Evolutionary conservation across 257 asterid species (phyloP).

Genomic region (Osmanthus fragrans): DNA sequence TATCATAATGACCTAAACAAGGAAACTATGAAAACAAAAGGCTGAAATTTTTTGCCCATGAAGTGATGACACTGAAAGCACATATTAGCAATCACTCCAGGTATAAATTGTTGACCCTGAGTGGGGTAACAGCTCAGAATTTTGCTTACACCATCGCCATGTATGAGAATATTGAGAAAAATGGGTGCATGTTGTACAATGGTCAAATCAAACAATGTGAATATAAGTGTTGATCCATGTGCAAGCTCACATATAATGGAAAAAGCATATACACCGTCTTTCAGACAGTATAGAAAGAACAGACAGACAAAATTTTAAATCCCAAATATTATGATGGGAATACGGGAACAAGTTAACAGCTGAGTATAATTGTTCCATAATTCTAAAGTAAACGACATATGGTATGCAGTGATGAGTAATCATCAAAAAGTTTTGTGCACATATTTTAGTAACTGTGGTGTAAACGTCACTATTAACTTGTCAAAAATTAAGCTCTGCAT

Average conservation of each 20-base stretch:
- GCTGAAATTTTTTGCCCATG: neutral
- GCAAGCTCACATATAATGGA: neutral
- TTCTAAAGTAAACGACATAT: constrained; percentile 6
- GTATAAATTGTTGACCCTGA: neutral
- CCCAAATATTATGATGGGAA: neutral
- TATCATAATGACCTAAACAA: neutral
- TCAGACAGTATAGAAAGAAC: neutral
- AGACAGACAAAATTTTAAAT: neutral
- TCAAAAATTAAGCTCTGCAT: neutral
- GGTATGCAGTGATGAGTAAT: neutral
- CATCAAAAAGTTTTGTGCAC: neutral
- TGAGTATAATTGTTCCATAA: constrained; percentile 1
- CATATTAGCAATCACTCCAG: neutral
- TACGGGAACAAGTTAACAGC: neutral
- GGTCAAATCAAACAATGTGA: neutral
- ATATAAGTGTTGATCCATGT: neutral
- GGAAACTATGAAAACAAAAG: neutral
- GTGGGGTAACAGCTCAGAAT: neutral
- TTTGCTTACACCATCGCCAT: neutral
- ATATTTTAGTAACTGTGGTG: neutral
- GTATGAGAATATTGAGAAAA: neutral
- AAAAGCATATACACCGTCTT: neutral
- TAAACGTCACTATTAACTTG: neutral
- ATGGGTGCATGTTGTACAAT: neutral
- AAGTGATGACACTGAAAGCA: neutral